Evolutionary conservation across 805 yeast genomes (phyloP).

Genomic region (Myxozyma neglecta): DNA sequence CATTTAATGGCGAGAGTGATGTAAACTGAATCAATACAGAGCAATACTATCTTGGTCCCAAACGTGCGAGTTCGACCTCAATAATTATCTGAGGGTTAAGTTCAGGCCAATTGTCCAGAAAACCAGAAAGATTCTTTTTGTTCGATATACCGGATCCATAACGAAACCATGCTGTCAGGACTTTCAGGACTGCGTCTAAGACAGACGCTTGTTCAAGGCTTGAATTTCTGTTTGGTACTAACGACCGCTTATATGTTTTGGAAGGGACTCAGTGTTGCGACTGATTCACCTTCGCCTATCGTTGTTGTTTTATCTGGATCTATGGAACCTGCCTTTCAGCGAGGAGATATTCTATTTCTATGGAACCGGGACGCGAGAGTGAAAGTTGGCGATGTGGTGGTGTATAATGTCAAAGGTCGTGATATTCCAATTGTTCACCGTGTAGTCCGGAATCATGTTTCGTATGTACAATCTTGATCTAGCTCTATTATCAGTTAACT

Average conservation of each 20-base stretch:
- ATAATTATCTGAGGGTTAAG: too few relatives aligned
- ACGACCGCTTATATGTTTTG: conserved; percentile 90
- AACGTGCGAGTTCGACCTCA: too few relatives aligned
- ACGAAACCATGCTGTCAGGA: conserved; percentile 13
- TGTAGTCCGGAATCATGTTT: conserved; percentile 78
- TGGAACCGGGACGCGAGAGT: conserved; percentile 77
- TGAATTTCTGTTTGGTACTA: conserved; percentile 74
- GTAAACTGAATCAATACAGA: too few relatives aligned
- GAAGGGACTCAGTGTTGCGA: conserved; percentile 72
- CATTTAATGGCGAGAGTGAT: too few relatives aligned
- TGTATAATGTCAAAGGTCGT: conserved; percentile 71
- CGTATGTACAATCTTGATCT: conserved; percentile 35
- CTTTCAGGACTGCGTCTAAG: conserved; percentile 44
- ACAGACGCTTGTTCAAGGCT: conserved; percentile 50
- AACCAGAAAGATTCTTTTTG: too few relatives aligned
- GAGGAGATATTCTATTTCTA: conserved; percentile 89
- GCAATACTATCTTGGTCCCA: too few relatives aligned
- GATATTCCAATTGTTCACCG: conserved; percentile 96
- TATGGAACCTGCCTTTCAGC: conserved; percentile 99
- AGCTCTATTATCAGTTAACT: neutral
- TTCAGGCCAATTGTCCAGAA: too few relatives aligned
- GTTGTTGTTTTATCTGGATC: conserved; percentile 97
- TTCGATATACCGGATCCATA: neutral
- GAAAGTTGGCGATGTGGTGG: conserved; percentile 89
- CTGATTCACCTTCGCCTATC: conserved; percentile 87